Evolutionary conservation across 2,329 filamentous ascomycete genomes (phyloP), one percentile per base, ranked within the genome.

Genomic region (Dactylellina drechsleri): DNA sequence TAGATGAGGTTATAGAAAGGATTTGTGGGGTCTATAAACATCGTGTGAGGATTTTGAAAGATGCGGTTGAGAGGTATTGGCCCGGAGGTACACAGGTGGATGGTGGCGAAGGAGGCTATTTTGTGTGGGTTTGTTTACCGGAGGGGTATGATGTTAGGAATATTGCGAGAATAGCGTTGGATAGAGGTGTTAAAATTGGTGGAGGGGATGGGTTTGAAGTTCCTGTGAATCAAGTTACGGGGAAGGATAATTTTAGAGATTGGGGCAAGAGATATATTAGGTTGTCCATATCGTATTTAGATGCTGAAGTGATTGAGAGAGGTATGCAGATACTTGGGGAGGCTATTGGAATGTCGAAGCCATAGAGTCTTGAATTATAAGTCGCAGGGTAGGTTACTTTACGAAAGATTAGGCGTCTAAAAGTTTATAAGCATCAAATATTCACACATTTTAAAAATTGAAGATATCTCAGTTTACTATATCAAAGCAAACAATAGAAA

Each of bases 91-190:
- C 91, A 0, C 80, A 66, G 28, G 80, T 84, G 40, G 79, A 81
- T 28, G 78, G 78, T 47, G 78, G 78, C 1, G 70, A 89, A 31
- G 93, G 93, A 0, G 93, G 93, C 0, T 97, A 94, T 81, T 97
- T 96, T 81, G 84, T 96, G 56, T 97, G 92, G 92, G 82, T 96
- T 26, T 85, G 84, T 0, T 81, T 96, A 3, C 89, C 89, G 0
- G 76, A 81, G 1, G 81, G 76, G 66, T 82, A 52, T 83, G 1
- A 82, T 90, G 64, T 83, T 85, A 7, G 88, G 86, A 41, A 82
- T 82, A 36, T 84, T 85, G 6, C 83, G 92, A 36, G 87, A 87
- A 5, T 82, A 85, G 78, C 83, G 84, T 45, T 89, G 89, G 15
- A 83, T 85, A 79, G 82, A 84, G 20, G 86, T 90, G 65, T 89